phyloP scores from a whole-genome alignment of 202 grass and related monocot species.

The Tripidium arundinaceum region DNA sequence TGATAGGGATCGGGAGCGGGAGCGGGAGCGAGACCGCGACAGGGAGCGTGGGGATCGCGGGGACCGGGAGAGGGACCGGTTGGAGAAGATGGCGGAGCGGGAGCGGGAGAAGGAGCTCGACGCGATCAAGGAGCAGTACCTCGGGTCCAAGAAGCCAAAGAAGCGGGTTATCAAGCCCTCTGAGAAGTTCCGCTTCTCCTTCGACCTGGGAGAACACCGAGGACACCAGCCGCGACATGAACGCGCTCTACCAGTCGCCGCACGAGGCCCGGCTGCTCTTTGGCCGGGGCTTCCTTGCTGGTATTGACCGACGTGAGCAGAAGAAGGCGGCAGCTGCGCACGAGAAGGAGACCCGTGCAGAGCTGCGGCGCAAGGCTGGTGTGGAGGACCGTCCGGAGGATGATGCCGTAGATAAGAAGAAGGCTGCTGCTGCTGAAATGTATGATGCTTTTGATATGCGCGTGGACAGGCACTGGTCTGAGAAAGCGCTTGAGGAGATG shows the following conservation, averaged over 20 bases:
- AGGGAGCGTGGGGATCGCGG: slow-evolving; percentile 52
- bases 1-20: slow-evolving; percentile 46
- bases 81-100: slow-evolving; percentile 51
- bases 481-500: slow-evolving; percentile 89
- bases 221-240: slow-evolving; percentile 92
- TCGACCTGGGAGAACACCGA: slow-evolving; percentile 96
- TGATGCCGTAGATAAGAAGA: slow-evolving; percentile 44
- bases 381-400: slow-evolving; percentile 66
- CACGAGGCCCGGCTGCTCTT: slow-evolving; percentile 86
- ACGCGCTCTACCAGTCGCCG: slow-evolving; percentile 65
- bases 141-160: slow-evolving; percentile 88
- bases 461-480: slow-evolving; percentile 86
- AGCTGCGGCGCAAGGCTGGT: slow-evolving; percentile 70
- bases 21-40: slow-evolving; percentile 46
- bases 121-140: slow-evolving; percentile 49
- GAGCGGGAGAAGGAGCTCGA: slow-evolving; percentile 16
- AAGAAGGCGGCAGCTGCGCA: slow-evolving; percentile 70
- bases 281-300: slow-evolving; percentile 81
- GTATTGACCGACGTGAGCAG: slow-evolving; percentile 83
- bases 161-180: slow-evolving; percentile 92
- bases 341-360: slow-evolving; percentile 76
- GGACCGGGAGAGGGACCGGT: slow-evolving; percentile 51
- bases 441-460: slow-evolving; percentile 92
- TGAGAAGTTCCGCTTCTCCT: slow-evolving; percentile 96
- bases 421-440: slow-evolving; percentile 62